phyloP scores from a whole-genome alignment of 805 yeast species.

The Tanozyma kutaoensis region DNA sequence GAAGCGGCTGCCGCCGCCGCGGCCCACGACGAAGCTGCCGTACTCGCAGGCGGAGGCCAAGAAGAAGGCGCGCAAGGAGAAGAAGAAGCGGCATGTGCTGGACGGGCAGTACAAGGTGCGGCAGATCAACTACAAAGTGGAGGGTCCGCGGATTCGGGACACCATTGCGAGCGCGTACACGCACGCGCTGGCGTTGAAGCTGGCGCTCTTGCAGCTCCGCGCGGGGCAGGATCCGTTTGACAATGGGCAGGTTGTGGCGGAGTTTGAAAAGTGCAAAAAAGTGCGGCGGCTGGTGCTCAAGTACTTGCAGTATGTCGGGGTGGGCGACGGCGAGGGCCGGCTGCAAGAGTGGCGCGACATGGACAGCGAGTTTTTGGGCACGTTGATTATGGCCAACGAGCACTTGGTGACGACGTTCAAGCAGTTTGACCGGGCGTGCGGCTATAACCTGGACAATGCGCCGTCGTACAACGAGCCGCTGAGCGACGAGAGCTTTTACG shows the following conservation, averaged over 20 bases:
- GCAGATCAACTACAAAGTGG: slow-evolving; percentile 52
- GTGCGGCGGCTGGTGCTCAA: slow-evolving; percentile 68
- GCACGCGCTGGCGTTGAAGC: slow-evolving; percentile 55
- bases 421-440: slow-evolving; percentile 46
- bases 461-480: slow-evolving; percentile 16
- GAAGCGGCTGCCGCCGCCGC: not conserved
- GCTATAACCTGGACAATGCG: slow-evolving; percentile 23
- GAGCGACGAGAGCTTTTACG: slow-evolving; percentile 22
- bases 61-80: not conserved
- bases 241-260: slow-evolving; percentile 42
- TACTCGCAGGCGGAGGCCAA: not conserved
- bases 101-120: slow-evolving; percentile 51
- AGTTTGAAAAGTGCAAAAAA: slow-evolving; percentile 62
- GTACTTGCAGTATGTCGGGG: slow-evolving; percentile 71
- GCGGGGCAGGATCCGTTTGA: slow-evolving; percentile 50
- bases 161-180: slow-evolving; percentile 67
- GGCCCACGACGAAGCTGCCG: not conserved
- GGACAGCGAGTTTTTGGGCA: slow-evolving; percentile 80
- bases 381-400: slow-evolving; percentile 80
- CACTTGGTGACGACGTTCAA: slow-evolving; percentile 67
- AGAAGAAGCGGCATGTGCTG: slow-evolving; percentile 3
- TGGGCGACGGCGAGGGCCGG: slow-evolving; percentile 21
- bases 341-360: slow-evolving; percentile 12
- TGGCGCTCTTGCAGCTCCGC: slow-evolving; percentile 24
- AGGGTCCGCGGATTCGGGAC: slow-evolving; percentile 56